Percentiles rank a stretch among this genome's conserved stretches.
phyloP scores from a whole-genome alignment of 352 stramenopile species.

The Phytophthora lateralis region DNA sequence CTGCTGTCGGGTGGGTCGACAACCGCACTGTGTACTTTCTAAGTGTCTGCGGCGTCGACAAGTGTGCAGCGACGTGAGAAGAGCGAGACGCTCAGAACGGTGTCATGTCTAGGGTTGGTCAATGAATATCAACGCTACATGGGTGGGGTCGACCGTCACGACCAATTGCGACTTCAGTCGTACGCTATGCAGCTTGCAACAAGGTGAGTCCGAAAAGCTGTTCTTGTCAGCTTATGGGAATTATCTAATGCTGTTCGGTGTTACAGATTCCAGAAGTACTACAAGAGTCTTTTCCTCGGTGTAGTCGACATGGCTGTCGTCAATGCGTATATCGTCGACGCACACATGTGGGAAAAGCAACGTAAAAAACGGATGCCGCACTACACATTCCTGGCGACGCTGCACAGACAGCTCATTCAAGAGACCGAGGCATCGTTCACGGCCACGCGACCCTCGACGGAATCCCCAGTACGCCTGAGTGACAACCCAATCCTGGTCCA shows the following conservation, averaged over 20 bases:
- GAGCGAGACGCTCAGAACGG: neutral
- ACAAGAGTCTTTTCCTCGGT: constrained; percentile 22
- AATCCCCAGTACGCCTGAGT: neutral
- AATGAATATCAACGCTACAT: constrained; percentile 12
- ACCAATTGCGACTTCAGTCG: constrained; percentile 12
- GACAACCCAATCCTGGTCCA: neutral
- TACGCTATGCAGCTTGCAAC: constrained; percentile 25
- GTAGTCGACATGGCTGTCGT: constrained; percentile 31
- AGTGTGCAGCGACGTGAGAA: constrained; percentile 3
- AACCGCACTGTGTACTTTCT: constrained; percentile 10
- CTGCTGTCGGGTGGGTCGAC: constrained; percentile 3
- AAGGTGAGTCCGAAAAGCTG: neutral
- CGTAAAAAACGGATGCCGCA: constrained; percentile 6
- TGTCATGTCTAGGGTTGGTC: constrained; percentile 1
- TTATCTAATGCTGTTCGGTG: constrained; percentile 3
- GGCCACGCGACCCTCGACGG: no score
- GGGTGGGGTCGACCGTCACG: constrained; percentile 8
- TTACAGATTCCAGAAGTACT: constrained; percentile 20
- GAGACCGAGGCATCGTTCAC: neutral
- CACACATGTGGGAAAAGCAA: neutral
- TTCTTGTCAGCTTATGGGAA: neutral
- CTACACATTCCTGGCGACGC: constrained; percentile 2
- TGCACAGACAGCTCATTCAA: constrained; percentile 5
- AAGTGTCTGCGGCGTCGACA: neutral
- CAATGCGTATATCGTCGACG: constrained; percentile 25